Evolutionary conservation across 2,329 filamentous ascomycete species (phyloP).

Genomic region (Sphaerulina musiva): DNA sequence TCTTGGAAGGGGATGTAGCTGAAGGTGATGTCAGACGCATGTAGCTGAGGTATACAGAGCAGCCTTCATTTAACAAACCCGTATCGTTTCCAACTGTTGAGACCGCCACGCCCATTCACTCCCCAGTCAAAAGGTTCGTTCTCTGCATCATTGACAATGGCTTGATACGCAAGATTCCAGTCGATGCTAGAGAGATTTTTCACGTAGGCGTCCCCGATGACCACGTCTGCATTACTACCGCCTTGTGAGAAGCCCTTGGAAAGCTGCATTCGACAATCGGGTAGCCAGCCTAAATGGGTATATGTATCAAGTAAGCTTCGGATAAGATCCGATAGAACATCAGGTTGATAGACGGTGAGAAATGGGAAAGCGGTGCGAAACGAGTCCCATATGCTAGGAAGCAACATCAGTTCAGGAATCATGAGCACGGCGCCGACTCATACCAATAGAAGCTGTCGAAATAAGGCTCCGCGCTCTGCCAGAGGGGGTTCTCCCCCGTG

Average conservation of each 20-base stretch:
- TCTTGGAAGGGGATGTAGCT: slow-evolving; percentile 48
- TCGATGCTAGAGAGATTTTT: slow-evolving; percentile 57
- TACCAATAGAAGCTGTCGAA: slow-evolving; percentile 62
- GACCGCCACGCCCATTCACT: slow-evolving; percentile 61
- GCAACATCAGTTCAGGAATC: neutral
- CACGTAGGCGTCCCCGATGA: slow-evolving; percentile 60
- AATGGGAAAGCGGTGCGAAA: slow-evolving; percentile 60
- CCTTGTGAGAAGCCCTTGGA: slow-evolving; percentile 60
- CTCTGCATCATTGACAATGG: slow-evolving; percentile 65
- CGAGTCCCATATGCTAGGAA: slow-evolving; percentile 48
- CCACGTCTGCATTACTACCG: slow-evolving; percentile 45
- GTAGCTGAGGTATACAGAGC: too few species aligned
- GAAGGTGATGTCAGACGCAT: too few species aligned
- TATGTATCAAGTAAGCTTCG: slow-evolving; percentile 62
- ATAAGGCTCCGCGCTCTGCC: slow-evolving; percentile 59
- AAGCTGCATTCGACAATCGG: slow-evolving; percentile 64
- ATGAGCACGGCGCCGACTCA: neutral
- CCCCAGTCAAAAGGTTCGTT: slow-evolving; percentile 64
- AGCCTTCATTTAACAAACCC: slow-evolving; percentile 30
- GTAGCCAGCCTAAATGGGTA: slow-evolving; percentile 61
- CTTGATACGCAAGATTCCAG: slow-evolving; percentile 62
- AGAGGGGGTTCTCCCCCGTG: slow-evolving; percentile 62
- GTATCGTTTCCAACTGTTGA: slow-evolving; percentile 62
- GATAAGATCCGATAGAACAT: slow-evolving; percentile 57
- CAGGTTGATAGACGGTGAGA: slow-evolving; percentile 57